Base-by-base conservation (phyloP, 306 rosid species). In the Rosa lucieae region DNA sequence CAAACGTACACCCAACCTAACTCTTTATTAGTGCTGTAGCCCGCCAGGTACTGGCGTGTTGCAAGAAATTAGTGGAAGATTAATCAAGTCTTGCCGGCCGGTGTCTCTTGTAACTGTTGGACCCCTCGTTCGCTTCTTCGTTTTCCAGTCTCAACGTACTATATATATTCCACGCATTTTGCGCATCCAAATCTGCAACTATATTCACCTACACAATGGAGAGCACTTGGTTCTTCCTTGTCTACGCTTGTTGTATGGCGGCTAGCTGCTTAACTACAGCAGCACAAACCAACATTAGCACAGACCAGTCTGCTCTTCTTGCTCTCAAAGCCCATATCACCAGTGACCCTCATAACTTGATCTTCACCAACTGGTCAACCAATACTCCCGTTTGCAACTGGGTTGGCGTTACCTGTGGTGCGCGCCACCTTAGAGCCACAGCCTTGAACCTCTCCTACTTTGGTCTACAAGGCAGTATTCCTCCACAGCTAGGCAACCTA, bases 231-330 rank as follows among this genome's bases (percentile, higher is more conserved):
- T 68, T 40, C 6, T 1, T 9, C 6, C 5, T n/a, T 10, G 58
- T 5, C 39, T 61, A 26, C 39, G 10, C 7, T 29, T 61, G 37
- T 10, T 61, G 29, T 10, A 2, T 56, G 4, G 23, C 15, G 17
- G 67, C 67, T 10, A 59, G 37, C 67, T 59, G 37, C 67, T 59
- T 10, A 26, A 23, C 39, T 61, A 26, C 10, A 10, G 68, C 40
- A 62, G 39, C 74, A 21, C n/a, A 21, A 61, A 11, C 58, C 66
- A 71, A 63, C 73, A 51, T 62, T 49, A 76, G 26, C 48, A 76
- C 84, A 0, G 78, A 81, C 14, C 74, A 76, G 8, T 53, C 74
- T 58, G 85, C 81, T 77, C 85, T 77, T 49, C 69, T 82, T 51
- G 62, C 59, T 51, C 85, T 82, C 10, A 77, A 26, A 71, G 9